Percentiles rank a stretch among this genome's conserved stretches.
These are phyloP conservation scores for Arthroderma uncinatum DNA, from an alignment of 2,329 filamentous ascomycete genomes.

Conservation along the genomic window DNA sequence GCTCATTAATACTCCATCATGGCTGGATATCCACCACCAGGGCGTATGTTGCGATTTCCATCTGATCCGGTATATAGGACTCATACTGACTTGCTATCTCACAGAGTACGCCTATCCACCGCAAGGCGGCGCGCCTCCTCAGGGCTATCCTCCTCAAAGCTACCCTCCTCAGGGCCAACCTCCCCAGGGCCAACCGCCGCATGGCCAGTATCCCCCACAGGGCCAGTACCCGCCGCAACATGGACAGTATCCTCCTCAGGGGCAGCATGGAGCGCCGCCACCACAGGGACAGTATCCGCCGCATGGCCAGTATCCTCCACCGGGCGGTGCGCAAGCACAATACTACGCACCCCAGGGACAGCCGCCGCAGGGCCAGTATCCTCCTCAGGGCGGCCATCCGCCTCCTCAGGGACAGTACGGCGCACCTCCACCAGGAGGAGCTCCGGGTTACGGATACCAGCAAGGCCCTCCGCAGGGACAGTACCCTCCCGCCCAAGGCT, in stretches of 20 bases:
- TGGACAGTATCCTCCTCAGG: conserved; percentile 8
- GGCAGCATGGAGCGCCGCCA: background rate
- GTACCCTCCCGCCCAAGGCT: conserved; percentile 8
- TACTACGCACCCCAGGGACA: conserved; percentile 9
- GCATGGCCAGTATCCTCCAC: conserved; percentile 9
- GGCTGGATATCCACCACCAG: background rate
- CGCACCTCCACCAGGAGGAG: conserved; percentile 7
- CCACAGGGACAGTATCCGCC: conserved; percentile 6
- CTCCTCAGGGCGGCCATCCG: conserved; percentile 6
- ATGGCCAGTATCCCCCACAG: conserved; percentile 12
- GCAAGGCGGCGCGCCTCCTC: conserved; percentile 2
- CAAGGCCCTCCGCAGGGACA: conserved; percentile 13
- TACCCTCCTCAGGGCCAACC: conserved; percentile 11
- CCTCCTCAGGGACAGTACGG: conserved; percentile 8
- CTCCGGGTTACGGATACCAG: conserved; percentile 10
- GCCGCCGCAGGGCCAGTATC: conserved; percentile 8
- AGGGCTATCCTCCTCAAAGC: conserved; percentile 9
- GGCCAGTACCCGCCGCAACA: conserved; percentile 6
- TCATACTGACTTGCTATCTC: background rate
- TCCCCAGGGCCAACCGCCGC: conserved; percentile 9
- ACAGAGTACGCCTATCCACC: conserved; percentile 1
- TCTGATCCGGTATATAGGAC: background rate
- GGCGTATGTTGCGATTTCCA: background rate
- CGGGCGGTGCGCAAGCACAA: conserved; percentile 6
- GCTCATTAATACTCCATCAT: background rate